Evolutionary conservation across 169 alveolate genomes (phyloP), one percentile per base, ranked within the genome.

Genomic region (Toxoplasma gondii): DNA sequence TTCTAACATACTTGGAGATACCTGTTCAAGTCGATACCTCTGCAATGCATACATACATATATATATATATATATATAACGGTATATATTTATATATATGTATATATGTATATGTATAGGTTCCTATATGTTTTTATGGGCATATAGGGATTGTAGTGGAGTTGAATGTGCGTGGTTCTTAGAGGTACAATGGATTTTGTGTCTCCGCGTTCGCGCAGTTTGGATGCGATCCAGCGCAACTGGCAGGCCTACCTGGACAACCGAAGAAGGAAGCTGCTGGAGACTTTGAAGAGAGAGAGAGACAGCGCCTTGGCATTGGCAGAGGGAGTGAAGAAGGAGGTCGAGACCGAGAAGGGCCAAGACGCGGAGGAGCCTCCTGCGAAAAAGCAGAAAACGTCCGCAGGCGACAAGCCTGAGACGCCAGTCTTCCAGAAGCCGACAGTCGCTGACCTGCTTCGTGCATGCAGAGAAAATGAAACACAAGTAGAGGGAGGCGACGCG

Each of bases 231-330:
- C 84, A 74, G 84, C 84, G 84, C 49, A 31, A n/a, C 39, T 74
- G 84, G 84, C 84, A 74, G 84, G 43, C 84, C 31, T 74, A 74
- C 84, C 22, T 74, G 84, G 84, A 74, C 39, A 36, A 74, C 84
- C 39, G 84, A 12, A 22, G 43, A 12, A 31, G 84, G 84, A 74
- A 22, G 84, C 44, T 31, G 39, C 44, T 74, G 43, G 84, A 22
- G 43, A 36, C 17, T 9, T 36, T 74, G 84, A 74, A 74, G 43
- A 16, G 43, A 16, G 84, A 74, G 44, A 41, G 43, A 12, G 27
- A 44, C 41, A n/a, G 27, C 27, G 44, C 84, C 36, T 24, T n/a
- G 31, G 81, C 81, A 5, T 24, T 29, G 81, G 84, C 84, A 1
- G 84, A 41, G 17, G 43, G 43, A 36, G 84, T 27, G 84, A 74